A percentile compares a stretch with the other conserved stretches of the same genome.
Evolutionary conservation across 768 basidiomycete genomes (phyloP).

Genomic region (Termitomyces titanicus): DNA sequence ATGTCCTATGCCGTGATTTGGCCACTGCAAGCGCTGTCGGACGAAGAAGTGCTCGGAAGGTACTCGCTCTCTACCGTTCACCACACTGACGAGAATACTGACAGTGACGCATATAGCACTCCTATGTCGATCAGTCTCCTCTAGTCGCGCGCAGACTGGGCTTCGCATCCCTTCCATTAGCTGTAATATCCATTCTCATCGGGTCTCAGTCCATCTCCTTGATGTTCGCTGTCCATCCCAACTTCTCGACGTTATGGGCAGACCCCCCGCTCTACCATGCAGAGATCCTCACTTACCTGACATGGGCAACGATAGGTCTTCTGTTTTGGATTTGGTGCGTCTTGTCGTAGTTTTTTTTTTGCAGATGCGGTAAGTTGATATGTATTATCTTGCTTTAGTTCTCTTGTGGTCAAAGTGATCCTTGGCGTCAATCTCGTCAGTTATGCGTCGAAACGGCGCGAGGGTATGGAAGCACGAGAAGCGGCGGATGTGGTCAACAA

Average conservation of each 20-base stretch:
- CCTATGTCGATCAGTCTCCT: slow-evolving; percentile 94
- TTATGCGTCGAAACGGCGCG: slow-evolving; percentile 71
- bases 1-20: slow-evolving; percentile 92
- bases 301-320: slow-evolving; percentile 62
- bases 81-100: background rate
- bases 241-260: slow-evolving; percentile 42
- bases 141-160: slow-evolving; percentile 91
- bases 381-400: slow-evolving; percentile 35
- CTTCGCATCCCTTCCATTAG: slow-evolving; percentile 89
- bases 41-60: slow-evolving; percentile 68
- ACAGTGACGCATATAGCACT: slow-evolving; percentile 47
- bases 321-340: slow-evolving; percentile 83
- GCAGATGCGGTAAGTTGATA: too few relatives aligned
- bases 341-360: too few relatives aligned
- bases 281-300: slow-evolving; percentile 49
- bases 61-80: slow-evolving; percentile 18
- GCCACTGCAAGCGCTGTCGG: slow-evolving; percentile 74
- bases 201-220: slow-evolving; percentile 68
- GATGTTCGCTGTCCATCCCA: slow-evolving; percentile 48
- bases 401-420: slow-evolving; percentile 88
- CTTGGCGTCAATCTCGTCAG: slow-evolving; percentile 85
- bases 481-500: slow-evolving; percentile 78
- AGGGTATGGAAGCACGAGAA: slow-evolving; percentile 75
- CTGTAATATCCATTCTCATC: slow-evolving; percentile 75
- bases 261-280: slow-evolving; percentile 40